Percentiles rank a stretch among this genome's conserved stretches.
phyloP scores from a whole-genome alignment of 805 yeast species.

The Ogataea neopini region DNA sequence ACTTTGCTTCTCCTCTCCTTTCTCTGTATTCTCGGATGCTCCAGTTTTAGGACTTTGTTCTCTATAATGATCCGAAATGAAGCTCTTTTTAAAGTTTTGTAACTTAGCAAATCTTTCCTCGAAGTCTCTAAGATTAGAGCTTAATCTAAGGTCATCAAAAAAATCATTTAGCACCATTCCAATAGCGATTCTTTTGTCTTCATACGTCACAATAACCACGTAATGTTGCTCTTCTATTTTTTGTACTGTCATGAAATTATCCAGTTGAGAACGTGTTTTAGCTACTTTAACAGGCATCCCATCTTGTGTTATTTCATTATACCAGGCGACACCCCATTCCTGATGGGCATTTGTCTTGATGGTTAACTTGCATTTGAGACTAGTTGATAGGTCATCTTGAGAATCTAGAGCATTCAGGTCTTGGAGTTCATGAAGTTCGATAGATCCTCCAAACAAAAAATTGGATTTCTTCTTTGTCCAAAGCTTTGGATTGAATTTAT shows the following conservation, averaged over 20 bases:
- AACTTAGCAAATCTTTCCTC: conserved; percentile 23
- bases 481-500: conserved; percentile 19
- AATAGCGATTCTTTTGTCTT: conserved; percentile 21
- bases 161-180: conserved; percentile 31
- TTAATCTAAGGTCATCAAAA: conserved; percentile 27
- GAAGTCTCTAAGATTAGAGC: conserved; percentile 20
- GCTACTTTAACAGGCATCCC: conserved; percentile 15
- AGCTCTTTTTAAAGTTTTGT: conserved; percentile 14
- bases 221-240: conserved; percentile 24
- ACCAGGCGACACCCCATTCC: conserved; percentile 21
- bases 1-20: background rate
- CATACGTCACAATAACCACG: conserved; percentile 22
- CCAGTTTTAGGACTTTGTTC: conserved; percentile 1
- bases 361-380: conserved; percentile 20
- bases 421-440: conserved; percentile 27
- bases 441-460: conserved; percentile 25
- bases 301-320: conserved; percentile 12
- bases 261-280: conserved; percentile 9
- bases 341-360: conserved; percentile 14
- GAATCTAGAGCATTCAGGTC: conserved; percentile 18
- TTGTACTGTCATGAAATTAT: conserved; percentile 25
- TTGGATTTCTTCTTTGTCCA: conserved; percentile 18
- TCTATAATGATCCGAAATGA: conserved; percentile 1
- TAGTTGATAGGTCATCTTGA: conserved; percentile 18
- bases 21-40: no score